Conservation (phyloP, 2,329 filamentous ascomycete genomes). For the Colletotrichum nymphaeae region DNA sequence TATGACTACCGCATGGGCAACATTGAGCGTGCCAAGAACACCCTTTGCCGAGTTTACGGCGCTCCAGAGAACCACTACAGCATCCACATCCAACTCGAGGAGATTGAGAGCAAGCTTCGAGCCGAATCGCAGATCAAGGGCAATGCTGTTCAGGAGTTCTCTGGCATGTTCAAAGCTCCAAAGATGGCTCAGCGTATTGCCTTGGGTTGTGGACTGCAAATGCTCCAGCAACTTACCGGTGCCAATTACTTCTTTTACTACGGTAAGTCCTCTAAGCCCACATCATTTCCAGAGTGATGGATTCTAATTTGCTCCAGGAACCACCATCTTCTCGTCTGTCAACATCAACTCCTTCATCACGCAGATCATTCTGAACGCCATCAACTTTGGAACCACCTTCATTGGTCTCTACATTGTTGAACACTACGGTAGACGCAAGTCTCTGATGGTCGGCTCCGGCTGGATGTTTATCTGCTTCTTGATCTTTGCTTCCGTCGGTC, state of each 20-base stretch:
- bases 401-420: conserved; percentile 78
- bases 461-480: conserved; percentile 73
- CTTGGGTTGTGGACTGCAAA: conserved; percentile 70
- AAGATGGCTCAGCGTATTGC: conserved; percentile 72
- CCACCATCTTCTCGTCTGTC: conserved; percentile 60
- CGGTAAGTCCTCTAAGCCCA: neutral
- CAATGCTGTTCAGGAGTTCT: conserved; percentile 58
- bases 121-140: conserved; percentile 55
- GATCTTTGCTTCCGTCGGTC: conserved; percentile 64
- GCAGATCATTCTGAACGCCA: conserved; percentile 74
- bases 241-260: conserved; percentile 78
- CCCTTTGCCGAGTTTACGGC: conserved; percentile 61
- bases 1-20: conserved; percentile 61
- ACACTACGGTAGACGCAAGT: conserved; percentile 72
- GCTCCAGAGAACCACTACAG: conserved; percentile 54
- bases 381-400: conserved; percentile 76
- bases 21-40: conserved; percentile 57
- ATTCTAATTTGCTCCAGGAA: conserved; percentile 67
- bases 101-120: conserved; percentile 64
- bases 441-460: conserved; percentile 69
- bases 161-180: conserved; percentile 73
- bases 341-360: conserved; percentile 71
- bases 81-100: conserved; percentile 61
- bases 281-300: conserved; percentile 54
- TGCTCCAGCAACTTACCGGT: conserved; percentile 68